Percentiles rank a stretch among this genome's conserved stretches.
Conservation (phyloP, 176 grass and related monocot genomes). For the Lolium rigidum region DNA sequence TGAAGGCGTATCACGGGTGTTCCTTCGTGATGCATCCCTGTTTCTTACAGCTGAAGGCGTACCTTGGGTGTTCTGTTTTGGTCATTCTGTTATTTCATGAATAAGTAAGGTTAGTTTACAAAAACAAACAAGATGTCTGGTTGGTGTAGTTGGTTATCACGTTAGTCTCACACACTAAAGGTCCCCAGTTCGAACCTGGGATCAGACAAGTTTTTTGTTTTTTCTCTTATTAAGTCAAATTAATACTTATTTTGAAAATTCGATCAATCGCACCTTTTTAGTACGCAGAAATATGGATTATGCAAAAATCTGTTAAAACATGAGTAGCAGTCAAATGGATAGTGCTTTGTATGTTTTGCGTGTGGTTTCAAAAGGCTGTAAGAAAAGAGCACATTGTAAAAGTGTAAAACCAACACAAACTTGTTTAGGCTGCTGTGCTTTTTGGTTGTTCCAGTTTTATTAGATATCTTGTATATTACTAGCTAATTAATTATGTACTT, state of each 20-base stretch:
- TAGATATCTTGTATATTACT: too few relatives aligned
- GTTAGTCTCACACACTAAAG: constrained; percentile 93
- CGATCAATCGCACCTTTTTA: background rate
- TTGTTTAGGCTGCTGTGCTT: background rate
- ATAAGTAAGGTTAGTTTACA: too few relatives aligned
- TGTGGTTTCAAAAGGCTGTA: background rate
- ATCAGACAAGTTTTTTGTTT: constrained; percentile 37
- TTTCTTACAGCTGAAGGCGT: too few relatives aligned
- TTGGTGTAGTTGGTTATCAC: constrained; percentile 97
- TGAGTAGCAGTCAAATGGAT: background rate
- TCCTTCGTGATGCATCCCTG: too few relatives aligned
- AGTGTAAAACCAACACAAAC: background rate
- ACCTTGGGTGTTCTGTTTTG: too few relatives aligned
- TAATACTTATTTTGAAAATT: too few relatives aligned
- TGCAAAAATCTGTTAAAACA: background rate
- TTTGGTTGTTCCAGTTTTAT: too few relatives aligned
- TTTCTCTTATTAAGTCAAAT: background rate
- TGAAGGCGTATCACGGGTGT: too few relatives aligned
- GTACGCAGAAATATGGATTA: background rate
- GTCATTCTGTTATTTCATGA: too few relatives aligned
- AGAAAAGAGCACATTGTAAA: background rate
- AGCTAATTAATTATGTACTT: too few relatives aligned
- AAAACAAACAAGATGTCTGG: background rate
- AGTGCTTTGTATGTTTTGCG: background rate
- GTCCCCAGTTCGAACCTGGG: constrained; percentile 83